These are phyloP conservation scores for Macrotyloma uniflorum DNA, from an alignment of 306 rosid species.

Conservation along the genomic window DNA sequence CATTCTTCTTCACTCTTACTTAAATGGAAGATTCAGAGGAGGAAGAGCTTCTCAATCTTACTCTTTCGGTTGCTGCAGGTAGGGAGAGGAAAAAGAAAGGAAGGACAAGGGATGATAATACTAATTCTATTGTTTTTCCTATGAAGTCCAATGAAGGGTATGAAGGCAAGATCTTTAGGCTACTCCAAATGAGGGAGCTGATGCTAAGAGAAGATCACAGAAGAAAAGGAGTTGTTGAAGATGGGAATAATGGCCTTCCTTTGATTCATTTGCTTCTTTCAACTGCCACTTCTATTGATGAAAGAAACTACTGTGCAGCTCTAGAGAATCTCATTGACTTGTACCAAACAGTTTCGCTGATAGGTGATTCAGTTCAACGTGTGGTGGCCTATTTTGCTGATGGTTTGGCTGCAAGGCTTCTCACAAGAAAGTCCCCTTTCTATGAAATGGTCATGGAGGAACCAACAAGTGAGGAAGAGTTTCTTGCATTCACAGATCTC, in stretches of 20 bases:
- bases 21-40: conserved; percentile 55
- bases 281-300: conserved; percentile 54
- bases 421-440: conserved; percentile 60
- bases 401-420: conserved; percentile 58
- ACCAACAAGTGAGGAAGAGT: conserved; percentile 57
- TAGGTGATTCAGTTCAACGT: conserved; percentile 58
- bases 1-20: background rate
- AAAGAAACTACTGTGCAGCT: conserved; percentile 40
- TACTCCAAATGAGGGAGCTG: conserved; percentile 65
- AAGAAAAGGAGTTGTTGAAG: conserved; percentile 34
- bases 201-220: conserved; percentile 55
- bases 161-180: conserved; percentile 60
- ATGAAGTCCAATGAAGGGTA: conserved; percentile 45
- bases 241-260: conserved; percentile 49
- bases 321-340: conserved; percentile 50
- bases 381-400: conserved; percentile 68
- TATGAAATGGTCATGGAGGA: conserved; percentile 61
- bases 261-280: conserved; percentile 59
- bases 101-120: conserved; percentile 30
- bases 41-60: conserved; percentile 65
- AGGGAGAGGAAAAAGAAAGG: conserved; percentile 49
- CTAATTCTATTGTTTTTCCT: conserved; percentile 15
- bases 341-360: conserved; percentile 51
- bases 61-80: conserved; percentile 52
- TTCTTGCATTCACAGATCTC: conserved; percentile 56